phyloP scores from a whole-genome alignment of 1,284 basidiomycete species.

The Stygiomarasmius scandens region DNA sequence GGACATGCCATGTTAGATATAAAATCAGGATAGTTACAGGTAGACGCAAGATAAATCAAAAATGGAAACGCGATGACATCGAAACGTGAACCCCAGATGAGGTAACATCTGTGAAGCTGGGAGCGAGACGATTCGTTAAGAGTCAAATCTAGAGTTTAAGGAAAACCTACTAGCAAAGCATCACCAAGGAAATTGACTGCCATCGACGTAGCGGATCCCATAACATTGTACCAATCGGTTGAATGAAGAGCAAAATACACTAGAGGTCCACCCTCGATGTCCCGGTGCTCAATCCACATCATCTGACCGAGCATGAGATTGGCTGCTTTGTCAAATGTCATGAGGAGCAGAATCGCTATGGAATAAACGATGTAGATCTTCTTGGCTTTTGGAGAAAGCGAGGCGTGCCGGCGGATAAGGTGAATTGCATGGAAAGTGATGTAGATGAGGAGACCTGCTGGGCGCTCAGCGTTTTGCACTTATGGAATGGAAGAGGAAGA shows the following conservation, averaged over 20 bases:
- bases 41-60: conserved; percentile 24
- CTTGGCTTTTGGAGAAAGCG: background rate
- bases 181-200: background rate
- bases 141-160: background rate
- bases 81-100: conserved; percentile 20
- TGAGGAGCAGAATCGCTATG: background rate
- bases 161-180: background rate
- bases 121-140: background rate
- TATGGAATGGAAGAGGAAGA: background rate
- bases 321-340: background rate
- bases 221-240: background rate
- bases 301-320: background rate
- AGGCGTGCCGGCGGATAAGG: background rate
- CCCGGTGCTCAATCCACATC: conserved; percentile 4
- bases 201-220: background rate
- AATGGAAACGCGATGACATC: conserved; percentile 19
- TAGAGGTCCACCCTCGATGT: background rate
- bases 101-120: conserved; percentile 27
- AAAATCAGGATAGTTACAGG: conserved; percentile 13
- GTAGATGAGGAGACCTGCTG: background rate
- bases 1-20: background rate
- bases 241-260: background rate
- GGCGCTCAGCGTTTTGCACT: background rate
- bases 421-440: background rate
- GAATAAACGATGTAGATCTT: conserved; percentile 4